Evolutionary conservation across 768 basidiomycete species (phyloP), one percentile per base, ranked within the genome.

Genomic region (Kwoniella europaea): DNA sequence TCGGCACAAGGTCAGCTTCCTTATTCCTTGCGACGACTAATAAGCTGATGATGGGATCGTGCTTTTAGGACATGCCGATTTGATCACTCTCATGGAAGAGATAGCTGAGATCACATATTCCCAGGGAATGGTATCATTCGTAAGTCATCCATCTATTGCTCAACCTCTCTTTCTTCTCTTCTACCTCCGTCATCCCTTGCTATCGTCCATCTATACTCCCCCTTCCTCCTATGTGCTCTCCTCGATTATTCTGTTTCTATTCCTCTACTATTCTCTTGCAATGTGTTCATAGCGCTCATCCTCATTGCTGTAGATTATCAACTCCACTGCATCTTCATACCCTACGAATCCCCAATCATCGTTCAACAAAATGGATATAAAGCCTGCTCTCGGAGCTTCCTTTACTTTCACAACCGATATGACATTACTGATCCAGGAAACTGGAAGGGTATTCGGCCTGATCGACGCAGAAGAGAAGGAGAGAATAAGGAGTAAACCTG

Each of bases 351-450:
- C 72, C 2, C 65, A 69, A 3, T 83, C 82, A 6, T 53, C 65
- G 0, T 83, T 83, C 76, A 76, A 77, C 20, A 73, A 73, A 4
- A 79, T 77, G 10, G 76, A 74, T 27, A 62, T 75, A 59, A 79
- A 81, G 57, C 82, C 82, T 16, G 73, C 79, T 4, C 71, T 82
- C 3, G 81, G 81, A 1, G 69, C 74, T 12, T 63, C 77, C 1
- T 81, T 83, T 61, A 78, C 77, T 1, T 81, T 73, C 67, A 75
- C 64, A 46, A 65, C 75, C 2, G 82, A 83, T 52, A 62, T 79
- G 6, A 76, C 77, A 13, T 67, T 83, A 1, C 66, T 83, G 10
- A 24, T 83, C 1, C 82, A 83, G 67, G 76, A 76, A 35, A 81
- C 76, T 4, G 76, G 77, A 12, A 66, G 72, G 52, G 65, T 83